Evolutionary conservation across 2,329 filamentous ascomycete species (phyloP), one percentile per base, ranked within the genome.

Genomic region (Pseudopyricularia javanii): DNA sequence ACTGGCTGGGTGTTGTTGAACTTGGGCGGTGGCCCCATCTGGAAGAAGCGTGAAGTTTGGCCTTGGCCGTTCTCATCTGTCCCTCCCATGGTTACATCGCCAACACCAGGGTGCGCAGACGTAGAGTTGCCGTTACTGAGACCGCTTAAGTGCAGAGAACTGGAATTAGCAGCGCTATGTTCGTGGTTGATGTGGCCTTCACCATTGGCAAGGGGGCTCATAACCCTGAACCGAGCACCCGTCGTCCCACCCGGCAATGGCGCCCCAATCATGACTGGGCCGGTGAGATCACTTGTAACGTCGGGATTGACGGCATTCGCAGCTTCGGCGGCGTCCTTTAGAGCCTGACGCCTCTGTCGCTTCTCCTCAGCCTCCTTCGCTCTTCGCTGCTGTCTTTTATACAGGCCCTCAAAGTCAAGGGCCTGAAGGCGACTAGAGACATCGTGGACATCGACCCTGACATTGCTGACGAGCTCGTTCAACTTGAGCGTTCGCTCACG

Each of bases 401-500:
- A 91, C 3, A 96, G 78, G 48, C 80, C 84, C 58, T 96, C 89
- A 72, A 90, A 96, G 61, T 93, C 85, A 40, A 85, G 73, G 57
- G 86, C 76, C 43, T 75, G 74, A 62, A 67, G 61, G 9, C 57
- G 56, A 7, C 56, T 56, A 24, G 89, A 85, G 54, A 96, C 83
- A 48, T 79, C 81, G 64, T 82, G 82, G 57, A 97, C 85, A 67
- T 97, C 91, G 33, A 97, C 91, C 64, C 96, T 90, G 2, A 96
- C 91, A 62, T 97, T 97, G 22, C 89, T 83, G 34, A 91, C 73
- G 60, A 98, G 82, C 69, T 98, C 93, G 55, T 94, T 95, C 1
- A 89, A 91, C 65, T 91, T 93, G 52, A 96, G 71, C 2, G 85
- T 82, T 40, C 89, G 78, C 56, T 95, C 86, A 60, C 84, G 82